These are phyloP conservation scores for Fusarium abutilonis DNA, from an alignment of 2,329 filamentous ascomycete genomes.

Conservation along the genomic window DNA sequence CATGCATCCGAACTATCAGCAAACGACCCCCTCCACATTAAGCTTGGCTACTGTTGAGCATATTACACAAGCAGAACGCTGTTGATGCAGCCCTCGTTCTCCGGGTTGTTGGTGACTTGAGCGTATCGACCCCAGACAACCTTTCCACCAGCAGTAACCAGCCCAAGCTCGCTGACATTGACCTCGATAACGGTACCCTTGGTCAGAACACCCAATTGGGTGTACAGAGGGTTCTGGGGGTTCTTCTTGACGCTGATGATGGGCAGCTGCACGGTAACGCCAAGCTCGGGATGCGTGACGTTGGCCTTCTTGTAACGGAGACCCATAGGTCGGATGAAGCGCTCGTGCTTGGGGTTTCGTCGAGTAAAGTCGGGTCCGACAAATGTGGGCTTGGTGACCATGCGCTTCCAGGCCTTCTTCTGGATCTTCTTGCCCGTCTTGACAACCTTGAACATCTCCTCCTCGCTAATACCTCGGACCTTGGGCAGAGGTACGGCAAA, in stretches of 20 bases:
- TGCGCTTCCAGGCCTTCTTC: constrained; percentile 83
- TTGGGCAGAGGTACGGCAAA: constrained; percentile 94
- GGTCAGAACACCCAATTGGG: constrained; percentile 88
- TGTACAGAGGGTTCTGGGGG: constrained; percentile 89
- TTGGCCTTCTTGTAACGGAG: constrained; percentile 64
- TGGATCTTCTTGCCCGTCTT: constrained; percentile 94
- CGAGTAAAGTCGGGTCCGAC: constrained; percentile 91
- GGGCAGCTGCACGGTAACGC: constrained; percentile 86
- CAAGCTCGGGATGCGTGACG: constrained; percentile 78
- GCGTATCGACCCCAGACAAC: constrained; percentile 92
- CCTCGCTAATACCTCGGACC: constrained; percentile 88
- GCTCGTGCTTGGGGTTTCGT: constrained; percentile 81
- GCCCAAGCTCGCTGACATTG: constrained; percentile 89
- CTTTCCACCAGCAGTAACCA: constrained; percentile 91
- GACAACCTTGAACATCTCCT: constrained; percentile 98
- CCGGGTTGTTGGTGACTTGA: constrained; percentile 57
- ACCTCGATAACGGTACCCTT: constrained; percentile 86
- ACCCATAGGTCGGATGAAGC: constrained; percentile 62
- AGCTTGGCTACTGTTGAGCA: constrained; percentile 8
- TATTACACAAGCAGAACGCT: constrained; percentile 43
- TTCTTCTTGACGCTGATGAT: constrained; percentile 74
- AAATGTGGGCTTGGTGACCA: constrained; percentile 72
- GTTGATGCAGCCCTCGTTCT: constrained; percentile 54
- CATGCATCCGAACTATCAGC: constrained; percentile 42
- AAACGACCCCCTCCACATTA: constrained; percentile 25